Evolutionary conservation across 2,329 filamentous ascomycete genomes (phyloP).

Genomic region (Lasiodiplodia gonubiensis): DNA sequence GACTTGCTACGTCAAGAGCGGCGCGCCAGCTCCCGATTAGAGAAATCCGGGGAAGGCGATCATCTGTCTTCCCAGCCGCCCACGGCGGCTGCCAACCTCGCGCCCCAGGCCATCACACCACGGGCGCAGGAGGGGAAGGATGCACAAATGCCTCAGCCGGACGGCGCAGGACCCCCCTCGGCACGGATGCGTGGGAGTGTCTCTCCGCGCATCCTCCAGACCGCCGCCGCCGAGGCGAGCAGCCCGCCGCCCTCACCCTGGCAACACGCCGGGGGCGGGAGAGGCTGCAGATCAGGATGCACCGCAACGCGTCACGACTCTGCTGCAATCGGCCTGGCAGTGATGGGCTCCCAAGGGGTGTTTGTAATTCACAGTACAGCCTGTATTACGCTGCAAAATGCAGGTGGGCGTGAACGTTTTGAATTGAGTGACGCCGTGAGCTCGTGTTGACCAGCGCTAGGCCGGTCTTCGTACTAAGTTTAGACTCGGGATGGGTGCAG

Average conservation of each 20-base stretch:
- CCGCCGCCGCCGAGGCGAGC: conserved; percentile 15
- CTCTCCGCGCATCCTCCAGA: conserved; percentile 13
- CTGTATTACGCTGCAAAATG: conserved; percentile 13
- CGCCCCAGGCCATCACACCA: neutral
- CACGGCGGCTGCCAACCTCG: conserved; percentile 3
- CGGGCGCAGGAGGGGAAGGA: neutral
- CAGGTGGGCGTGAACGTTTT: conserved; percentile 10
- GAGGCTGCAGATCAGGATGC: conserved; percentile 22
- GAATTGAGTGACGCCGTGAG: conserved; percentile 26
- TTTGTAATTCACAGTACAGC: neutral
- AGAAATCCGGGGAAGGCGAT: conserved; percentile 25
- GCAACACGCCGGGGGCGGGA: conserved; percentile 20
- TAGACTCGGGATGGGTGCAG: conserved; percentile 22
- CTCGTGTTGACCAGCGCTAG: conserved; percentile 25
- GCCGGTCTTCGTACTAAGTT: conserved; percentile 25
- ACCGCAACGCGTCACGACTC: conserved; percentile 8
- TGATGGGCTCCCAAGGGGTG: neutral
- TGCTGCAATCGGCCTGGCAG: neutral
- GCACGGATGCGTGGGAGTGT: conserved; percentile 19
- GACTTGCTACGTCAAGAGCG: conserved; percentile 4
- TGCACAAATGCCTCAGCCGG: conserved; percentile 17
- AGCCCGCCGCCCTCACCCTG: conserved; percentile 11
- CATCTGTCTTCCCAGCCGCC: conserved; percentile 12
- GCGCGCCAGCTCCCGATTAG: neutral
- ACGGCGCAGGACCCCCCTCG: neutral